Percentiles rank a stretch among this genome's conserved stretches.
phyloP scores from a whole-genome alignment of 2,329 filamentous ascomycete genomes.

The Escovopsis sp. region DNA sequence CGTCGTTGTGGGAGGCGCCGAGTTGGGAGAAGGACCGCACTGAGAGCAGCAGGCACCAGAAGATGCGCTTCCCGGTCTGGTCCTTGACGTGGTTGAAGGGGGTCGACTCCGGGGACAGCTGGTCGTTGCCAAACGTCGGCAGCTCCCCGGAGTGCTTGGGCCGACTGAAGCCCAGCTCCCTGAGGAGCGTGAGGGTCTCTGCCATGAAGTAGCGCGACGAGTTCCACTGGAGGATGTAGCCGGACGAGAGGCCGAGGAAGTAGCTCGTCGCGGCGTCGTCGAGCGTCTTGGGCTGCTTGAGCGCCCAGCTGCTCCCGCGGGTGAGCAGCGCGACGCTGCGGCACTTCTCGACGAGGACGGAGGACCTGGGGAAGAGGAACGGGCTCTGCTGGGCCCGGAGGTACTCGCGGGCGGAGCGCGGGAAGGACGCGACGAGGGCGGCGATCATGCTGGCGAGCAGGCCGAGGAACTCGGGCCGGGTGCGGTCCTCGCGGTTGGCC shows the following conservation, averaged over 20 bases:
- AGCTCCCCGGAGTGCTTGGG: conserved; percentile 29
- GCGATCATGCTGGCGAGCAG: conserved; percentile 63
- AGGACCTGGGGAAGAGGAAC: conserved; percentile 51
- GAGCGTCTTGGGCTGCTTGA: conserved; percentile 32
- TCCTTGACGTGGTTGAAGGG: conserved; percentile 56
- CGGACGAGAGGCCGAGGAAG: conserved; percentile 52
- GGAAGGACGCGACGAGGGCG: conserved; percentile 60
- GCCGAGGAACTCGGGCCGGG: conserved; percentile 52
- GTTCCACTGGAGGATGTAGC: conserved; percentile 54
- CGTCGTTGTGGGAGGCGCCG: conserved; percentile 54
- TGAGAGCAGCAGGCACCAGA: conserved; percentile 70
- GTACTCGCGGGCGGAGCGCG: conserved; percentile 53
- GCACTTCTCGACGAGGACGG: conserved; percentile 56
- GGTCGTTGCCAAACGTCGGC: conserved; percentile 26
- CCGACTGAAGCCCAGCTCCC: conserved; percentile 51
- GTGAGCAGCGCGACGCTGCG: conserved; percentile 53
- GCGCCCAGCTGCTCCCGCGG: conserved; percentile 39
- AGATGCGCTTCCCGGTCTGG: conserved; percentile 64
- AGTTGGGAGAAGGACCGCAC: conserved; percentile 67
- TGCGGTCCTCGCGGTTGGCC: conserved; percentile 49
- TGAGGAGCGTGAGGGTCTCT: conserved; percentile 56
- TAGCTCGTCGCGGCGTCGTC: conserved; percentile 58
- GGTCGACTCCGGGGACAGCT: conserved; percentile 24
- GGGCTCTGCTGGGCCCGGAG: conserved; percentile 51
- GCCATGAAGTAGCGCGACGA: conserved; percentile 55